Evolutionary conservation across 2,329 filamentous ascomycete species (phyloP), one percentile per base, ranked within the genome.

Genomic region (Elsinoe perseae): DNA sequence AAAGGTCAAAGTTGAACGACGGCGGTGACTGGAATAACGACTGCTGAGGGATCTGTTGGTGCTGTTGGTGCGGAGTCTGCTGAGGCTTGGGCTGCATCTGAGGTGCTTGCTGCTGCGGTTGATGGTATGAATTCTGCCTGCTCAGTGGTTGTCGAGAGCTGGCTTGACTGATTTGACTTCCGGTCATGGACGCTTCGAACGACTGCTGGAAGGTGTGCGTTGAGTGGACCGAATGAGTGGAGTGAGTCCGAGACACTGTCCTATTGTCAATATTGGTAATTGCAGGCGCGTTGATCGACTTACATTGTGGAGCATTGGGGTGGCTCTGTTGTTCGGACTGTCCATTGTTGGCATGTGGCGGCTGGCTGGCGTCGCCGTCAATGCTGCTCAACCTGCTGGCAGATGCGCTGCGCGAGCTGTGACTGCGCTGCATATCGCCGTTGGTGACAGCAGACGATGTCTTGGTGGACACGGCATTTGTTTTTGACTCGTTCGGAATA

Each of bases 351-450:
- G 57, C 36, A 16, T 42, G 32, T 21, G 58, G 57, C 21, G 58
- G 54, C 16, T 36, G 48, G 18, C 48, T 38, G 14, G 18, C 25
- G n/a, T 64, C 65, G 4, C 64, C 62, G 5, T 62, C 65, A 50
- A 66, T 64, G 56, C 64, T 66, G 58, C 66, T 66, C 65, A 68
- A 63, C 20, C 66, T 65, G 56, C 66, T 68, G 18, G 61, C 64
- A 28, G 59, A 65, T 14, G 64, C 64, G 50, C 64, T 67, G 8
- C 58, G 59, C n/a, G 58, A 42, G 57, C 61, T 66, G 28, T 64
- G 62, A 46, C 63, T 66, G 10, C 58, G 57, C 20, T 57, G 60
- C 53, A 56, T 20, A 8, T 54, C 60, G 14, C 64, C 63, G 48
- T 62, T 65, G 36, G 63, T 32, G 20, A 54, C 53, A 3, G 56